A percentile compares a stretch with the other conserved stretches of the same genome.
Evolutionary conservation across 23 red algal genomes (phyloP).

Genomic region (Pyropia yezoensis): DNA sequence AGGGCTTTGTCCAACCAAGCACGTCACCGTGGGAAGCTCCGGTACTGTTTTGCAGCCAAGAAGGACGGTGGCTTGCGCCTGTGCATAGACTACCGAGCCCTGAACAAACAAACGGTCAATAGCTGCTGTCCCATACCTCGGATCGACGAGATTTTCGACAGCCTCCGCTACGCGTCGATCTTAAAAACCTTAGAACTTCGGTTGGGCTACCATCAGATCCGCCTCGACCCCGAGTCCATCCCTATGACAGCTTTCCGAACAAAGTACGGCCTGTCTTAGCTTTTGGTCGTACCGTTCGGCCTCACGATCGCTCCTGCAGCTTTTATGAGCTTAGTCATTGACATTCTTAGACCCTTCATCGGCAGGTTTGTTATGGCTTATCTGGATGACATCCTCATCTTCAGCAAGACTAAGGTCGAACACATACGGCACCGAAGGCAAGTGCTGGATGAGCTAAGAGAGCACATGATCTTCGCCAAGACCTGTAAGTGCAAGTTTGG

Average conservation of each 20-base stretch:
- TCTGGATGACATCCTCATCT: constrained; percentile 13
- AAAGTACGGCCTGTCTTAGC: neutral
- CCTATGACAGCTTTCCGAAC: neutral
- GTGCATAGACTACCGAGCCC: neutral
- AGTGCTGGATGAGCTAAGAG: neutral
- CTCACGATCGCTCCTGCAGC: neutral
- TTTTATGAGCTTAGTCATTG: neutral
- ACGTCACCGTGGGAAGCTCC: neutral
- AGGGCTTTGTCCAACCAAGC: neutral
- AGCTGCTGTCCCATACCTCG: neutral
- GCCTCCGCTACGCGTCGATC: neutral
- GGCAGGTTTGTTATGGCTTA: neutral
- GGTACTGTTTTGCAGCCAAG: neutral
- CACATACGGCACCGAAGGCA: neutral
- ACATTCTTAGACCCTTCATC: neutral
- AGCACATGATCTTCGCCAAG: neutral
- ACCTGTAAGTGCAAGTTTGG: neutral
- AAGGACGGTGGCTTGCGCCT: neutral
- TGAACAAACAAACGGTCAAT: neutral
- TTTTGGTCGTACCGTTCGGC: neutral
- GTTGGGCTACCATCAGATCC: neutral
- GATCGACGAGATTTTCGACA: neutral
- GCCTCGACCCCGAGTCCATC: neutral
- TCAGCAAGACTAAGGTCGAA: neutral
- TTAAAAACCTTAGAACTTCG: neutral